A percentile compares a stretch with the other conserved stretches of the same genome.
Conservation (phyloP, 306 rosid species). For the Chamaecrista fasciculata region DNA sequence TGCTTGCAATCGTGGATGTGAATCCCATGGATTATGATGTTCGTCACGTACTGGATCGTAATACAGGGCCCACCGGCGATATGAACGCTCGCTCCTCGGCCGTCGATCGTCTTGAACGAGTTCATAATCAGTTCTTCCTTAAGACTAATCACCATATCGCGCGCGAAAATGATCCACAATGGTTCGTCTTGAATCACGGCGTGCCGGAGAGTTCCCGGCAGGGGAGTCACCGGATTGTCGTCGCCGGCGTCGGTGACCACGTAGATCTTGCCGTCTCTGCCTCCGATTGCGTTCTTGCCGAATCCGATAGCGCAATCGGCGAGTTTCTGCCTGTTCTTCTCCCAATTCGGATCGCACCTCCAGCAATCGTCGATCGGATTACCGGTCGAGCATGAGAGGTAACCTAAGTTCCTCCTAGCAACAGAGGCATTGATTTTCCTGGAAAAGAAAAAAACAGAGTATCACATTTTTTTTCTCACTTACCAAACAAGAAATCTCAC, state of each 20-base stretch:
- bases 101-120: constrained; percentile 90
- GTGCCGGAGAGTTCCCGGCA: constrained; percentile 80
- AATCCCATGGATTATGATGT: constrained; percentile 79
- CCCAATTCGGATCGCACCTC: constrained; percentile 90
- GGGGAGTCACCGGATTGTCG: constrained; percentile 59
- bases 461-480: background rate
- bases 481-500: background rate
- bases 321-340: constrained; percentile 65
- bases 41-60: constrained; percentile 78
- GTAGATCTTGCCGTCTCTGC: constrained; percentile 69
- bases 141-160: constrained; percentile 86
- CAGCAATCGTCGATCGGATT: constrained; percentile 98
- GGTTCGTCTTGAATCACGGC: constrained; percentile 93
- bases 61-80: constrained; percentile 99
- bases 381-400: constrained; percentile 73
- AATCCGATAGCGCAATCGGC: constrained; percentile 97
- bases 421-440: constrained; percentile 68
- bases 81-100: constrained; percentile 88
- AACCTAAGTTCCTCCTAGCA: constrained; percentile 67
- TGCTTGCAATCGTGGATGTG: constrained; percentile 82
- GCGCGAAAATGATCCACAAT: constrained; percentile 78
- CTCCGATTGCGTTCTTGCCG: constrained; percentile 86
- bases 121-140: constrained; percentile 94
- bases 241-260: constrained; percentile 79
- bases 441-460: background rate